Conservation (phyloP, 1,284 basidiomycete genomes). For the Pseudozyma thailandica region DNA sequence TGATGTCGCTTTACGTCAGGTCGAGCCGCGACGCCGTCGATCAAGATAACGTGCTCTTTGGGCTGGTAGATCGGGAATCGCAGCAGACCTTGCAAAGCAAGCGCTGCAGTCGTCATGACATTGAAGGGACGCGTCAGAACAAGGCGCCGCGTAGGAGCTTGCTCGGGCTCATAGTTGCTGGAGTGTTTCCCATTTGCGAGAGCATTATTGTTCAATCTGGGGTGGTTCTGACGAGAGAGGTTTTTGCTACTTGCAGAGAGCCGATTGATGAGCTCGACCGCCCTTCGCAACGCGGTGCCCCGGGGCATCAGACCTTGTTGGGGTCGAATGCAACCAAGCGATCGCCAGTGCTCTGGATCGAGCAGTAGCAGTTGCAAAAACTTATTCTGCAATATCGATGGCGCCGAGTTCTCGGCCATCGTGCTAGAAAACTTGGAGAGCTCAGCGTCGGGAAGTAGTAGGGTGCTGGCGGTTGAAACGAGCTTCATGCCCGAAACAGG, state of each 20-base stretch:
- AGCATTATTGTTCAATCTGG: background rate
- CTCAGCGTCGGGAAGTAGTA: slow-evolving; percentile 19
- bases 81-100: slow-evolving; percentile 13
- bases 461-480: slow-evolving; percentile 21
- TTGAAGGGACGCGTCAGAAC: background rate
- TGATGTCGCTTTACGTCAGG: slow-evolving; percentile 8
- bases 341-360: slow-evolving; percentile 59
- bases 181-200: background rate
- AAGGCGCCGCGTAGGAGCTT: background rate
- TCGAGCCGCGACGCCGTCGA: slow-evolving; percentile 14
- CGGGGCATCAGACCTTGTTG: slow-evolving; percentile 5
- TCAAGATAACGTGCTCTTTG: slow-evolving; percentile 5
- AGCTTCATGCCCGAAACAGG: slow-evolving; percentile 49
- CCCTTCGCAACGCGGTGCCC: slow-evolving; percentile 28
- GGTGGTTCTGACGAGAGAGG: background rate
- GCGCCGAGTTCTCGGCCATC: slow-evolving; percentile 5
- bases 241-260: slow-evolving; percentile 10
- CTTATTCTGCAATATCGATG: slow-evolving; percentile 33
- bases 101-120: slow-evolving; percentile 5
- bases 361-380: slow-evolving; percentile 39
- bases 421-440: slow-evolving; percentile 4
- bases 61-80: slow-evolving; percentile 12
- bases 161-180: background rate
- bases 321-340: slow-evolving; percentile 31
- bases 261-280: slow-evolving; percentile 36